Base-by-base conservation (phyloP, 75 land plant species). In the Cunninghamia lanceolata region DNA sequence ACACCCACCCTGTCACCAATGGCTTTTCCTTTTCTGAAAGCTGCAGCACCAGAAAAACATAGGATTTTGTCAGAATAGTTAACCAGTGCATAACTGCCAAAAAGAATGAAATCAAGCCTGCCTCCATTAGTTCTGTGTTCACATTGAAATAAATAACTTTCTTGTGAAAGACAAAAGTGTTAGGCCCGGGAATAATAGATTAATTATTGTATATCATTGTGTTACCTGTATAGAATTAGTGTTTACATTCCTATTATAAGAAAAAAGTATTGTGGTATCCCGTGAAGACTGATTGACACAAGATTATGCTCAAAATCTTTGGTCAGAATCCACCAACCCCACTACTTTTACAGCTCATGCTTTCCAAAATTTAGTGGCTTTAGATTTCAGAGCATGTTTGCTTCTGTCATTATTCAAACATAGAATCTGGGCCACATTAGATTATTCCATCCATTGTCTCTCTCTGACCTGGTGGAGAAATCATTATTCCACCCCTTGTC, bases 1-100 rank as follows among this genome's bases (percentile, higher is more conserved):
- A 80, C 42, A 85, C 88, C 43, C 74, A 94, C 94, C 90, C 82
- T 91, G 35, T 93, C 94, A 82, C 93, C 96, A 46, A 97, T 97
- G 32, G 93, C 75, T 68, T 88, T 87, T 52, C 89, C 88, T 89
- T 85, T 83, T 79, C 85, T 89, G 81, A 88, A 88, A 35, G 93
- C 99, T 95, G 95, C 66, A 90, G 40, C 76, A 6, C 39, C 6
- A 78, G 0, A 83, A 39, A 86, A 50, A 50, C 15, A 50, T 13
- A 46, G 11, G 50, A 9, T 46, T 46, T 46, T 46, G 50, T 50
- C 0, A 50, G 53, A 50, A 43, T 7, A 5, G 14, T 13, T 50
- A 50, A 14, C 50, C 42, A 40, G 42, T 40, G 42, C 42, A 40
- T 40, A 40, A 40, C 42, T 3, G 42, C 7, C 66, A 40, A 54